Evolutionary conservation across 2,329 filamentous ascomycete species (phyloP).

Genomic region (Cordyceps cateniannulata): DNA sequence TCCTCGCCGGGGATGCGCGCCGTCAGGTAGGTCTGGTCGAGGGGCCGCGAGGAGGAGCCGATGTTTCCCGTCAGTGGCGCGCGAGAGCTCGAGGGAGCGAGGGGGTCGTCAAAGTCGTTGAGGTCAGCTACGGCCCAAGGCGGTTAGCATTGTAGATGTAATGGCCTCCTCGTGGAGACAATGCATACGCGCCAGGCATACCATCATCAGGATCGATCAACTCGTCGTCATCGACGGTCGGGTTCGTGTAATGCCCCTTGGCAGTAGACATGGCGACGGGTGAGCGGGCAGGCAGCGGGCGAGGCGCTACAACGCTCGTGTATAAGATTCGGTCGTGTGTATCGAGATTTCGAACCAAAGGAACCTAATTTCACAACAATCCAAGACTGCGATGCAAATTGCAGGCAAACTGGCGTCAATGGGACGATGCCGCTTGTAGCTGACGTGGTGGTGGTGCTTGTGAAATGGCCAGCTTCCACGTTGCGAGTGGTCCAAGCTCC

Average conservation of each 20-base stretch:
- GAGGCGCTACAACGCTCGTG: not conserved
- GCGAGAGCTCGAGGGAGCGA: conserved; percentile 61
- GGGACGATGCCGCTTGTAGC: conserved; percentile 1
- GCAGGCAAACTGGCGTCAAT: not conserved
- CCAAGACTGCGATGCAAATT: not conserved
- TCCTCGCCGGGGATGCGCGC: conserved; percentile 90
- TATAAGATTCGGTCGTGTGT: not conserved
- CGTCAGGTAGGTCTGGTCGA: conserved; percentile 77
- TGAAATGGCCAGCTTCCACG: conserved; percentile 20
- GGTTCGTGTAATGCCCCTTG: conserved; percentile 54
- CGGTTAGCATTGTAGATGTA: conserved; percentile 14
- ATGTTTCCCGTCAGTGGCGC: conserved; percentile 83
- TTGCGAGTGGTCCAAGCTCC: conserved; percentile 23
- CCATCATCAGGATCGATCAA: conserved; percentile 76
- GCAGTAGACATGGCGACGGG: conserved; percentile 36
- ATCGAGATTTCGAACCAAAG: not conserved
- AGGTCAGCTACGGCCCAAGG: conserved; percentile 61
- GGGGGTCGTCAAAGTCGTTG: conserved; percentile 87
- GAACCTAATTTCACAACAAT: too few relatives aligned
- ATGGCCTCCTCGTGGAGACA: fast-evolving
- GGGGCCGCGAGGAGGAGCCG: conserved; percentile 49
- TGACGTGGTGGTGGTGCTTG: conserved; percentile 12
- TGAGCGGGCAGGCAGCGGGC: not conserved
- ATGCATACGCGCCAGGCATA: conserved; percentile 31
- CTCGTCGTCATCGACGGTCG: conserved; percentile 59